These are phyloP conservation scores for Ogataea paraovalis DNA, from an alignment of 805 yeast species.

Conservation along the genomic window DNA sequence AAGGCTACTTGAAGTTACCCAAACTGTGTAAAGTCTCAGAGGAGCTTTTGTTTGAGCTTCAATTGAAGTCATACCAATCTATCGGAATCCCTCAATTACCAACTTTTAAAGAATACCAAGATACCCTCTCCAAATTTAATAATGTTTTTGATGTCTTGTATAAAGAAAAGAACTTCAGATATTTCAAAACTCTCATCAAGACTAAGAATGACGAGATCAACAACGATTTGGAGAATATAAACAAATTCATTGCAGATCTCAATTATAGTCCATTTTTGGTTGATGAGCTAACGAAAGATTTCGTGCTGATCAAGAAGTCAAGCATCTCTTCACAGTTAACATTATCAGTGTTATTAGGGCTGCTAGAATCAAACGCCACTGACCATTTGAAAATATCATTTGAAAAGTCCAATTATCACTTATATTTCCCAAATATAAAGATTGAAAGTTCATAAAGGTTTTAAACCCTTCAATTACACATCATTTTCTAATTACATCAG, in stretches of 20 bases:
- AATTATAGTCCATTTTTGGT: slow-evolving; percentile 8
- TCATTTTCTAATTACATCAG: too few relatives aligned
- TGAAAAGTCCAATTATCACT: slow-evolving; percentile 36
- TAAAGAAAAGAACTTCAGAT: slow-evolving; percentile 9
- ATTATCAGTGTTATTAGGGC: slow-evolving; percentile 13
- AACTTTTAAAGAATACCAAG: slow-evolving; percentile 36
- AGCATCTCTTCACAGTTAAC: slow-evolving; percentile 27
- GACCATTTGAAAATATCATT: slow-evolving; percentile 19
- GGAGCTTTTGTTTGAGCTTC: slow-evolving; percentile 44
- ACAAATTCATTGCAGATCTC: slow-evolving; percentile 5
- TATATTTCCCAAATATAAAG: slow-evolving; percentile 42
- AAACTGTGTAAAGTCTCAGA: slow-evolving; percentile 26
- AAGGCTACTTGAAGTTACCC: slow-evolving; percentile 27
- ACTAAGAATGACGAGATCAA: slow-evolving; percentile 16
- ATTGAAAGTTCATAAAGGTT: slow-evolving; percentile 5
- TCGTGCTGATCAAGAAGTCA: slow-evolving; percentile 23
- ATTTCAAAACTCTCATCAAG: slow-evolving; percentile 13
- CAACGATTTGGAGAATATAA: slow-evolving; percentile 5
- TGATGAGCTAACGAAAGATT: slow-evolving; percentile 8
- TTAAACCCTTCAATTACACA: too few relatives aligned
- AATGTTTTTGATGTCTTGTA: slow-evolving; percentile 11
- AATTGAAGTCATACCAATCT: slow-evolving; percentile 76
- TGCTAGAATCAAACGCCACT: slow-evolving; percentile 8
- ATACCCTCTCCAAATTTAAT: slow-evolving; percentile 13
- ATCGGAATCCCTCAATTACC: slow-evolving; percentile 77